These are phyloP conservation scores for Trifolium dubium DNA, from an alignment of 306 rosid genomes.

Conservation along the genomic window DNA sequence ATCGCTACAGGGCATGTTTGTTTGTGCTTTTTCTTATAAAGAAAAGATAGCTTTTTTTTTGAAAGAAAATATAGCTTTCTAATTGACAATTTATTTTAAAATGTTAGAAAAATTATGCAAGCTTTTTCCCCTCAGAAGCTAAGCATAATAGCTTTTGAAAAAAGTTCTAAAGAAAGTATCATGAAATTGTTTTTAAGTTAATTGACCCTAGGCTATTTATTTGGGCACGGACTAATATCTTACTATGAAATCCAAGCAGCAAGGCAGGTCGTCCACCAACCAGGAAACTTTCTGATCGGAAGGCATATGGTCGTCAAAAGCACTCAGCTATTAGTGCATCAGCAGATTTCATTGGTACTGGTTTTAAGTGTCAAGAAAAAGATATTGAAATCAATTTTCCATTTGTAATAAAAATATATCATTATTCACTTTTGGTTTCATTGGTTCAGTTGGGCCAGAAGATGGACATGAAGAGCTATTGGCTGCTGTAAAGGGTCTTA, in stretches of 20 bases:
- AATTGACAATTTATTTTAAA: neutral
- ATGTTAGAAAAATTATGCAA: constrained; percentile 7
- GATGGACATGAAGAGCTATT: constrained; percentile 76
- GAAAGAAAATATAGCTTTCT: neutral
- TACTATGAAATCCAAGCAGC: constrained; percentile 57
- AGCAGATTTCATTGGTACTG: constrained; percentile 76
- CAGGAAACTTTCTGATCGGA: constrained; percentile 84
- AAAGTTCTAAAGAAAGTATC: neutral
- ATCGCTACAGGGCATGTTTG: constrained; percentile 8
- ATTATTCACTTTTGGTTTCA: constrained; percentile 47
- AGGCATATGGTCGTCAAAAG: constrained; percentile 82
- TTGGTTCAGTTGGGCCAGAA: constrained; percentile 71
- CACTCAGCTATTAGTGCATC: constrained; percentile 62
- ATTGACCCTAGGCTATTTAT: constrained; percentile 16
- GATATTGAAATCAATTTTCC: constrained; percentile 10
- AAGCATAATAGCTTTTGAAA: constrained; percentile 2
- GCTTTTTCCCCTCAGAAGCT: constrained; percentile 1
- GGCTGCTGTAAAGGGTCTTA: constrained; percentile 80
- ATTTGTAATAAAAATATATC: constrained; percentile 33
- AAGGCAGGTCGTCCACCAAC: constrained; percentile 94
- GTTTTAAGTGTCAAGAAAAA: constrained; percentile 36
- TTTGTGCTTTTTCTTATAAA: neutral
- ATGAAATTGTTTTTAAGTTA: neutral
- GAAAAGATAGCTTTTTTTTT: neutral
- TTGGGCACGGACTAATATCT: constrained; percentile 43